These are phyloP conservation scores for Rhizopogon vinicolor DNA, from an alignment of 768 basidiomycete species.

Conservation along the genomic window DNA sequence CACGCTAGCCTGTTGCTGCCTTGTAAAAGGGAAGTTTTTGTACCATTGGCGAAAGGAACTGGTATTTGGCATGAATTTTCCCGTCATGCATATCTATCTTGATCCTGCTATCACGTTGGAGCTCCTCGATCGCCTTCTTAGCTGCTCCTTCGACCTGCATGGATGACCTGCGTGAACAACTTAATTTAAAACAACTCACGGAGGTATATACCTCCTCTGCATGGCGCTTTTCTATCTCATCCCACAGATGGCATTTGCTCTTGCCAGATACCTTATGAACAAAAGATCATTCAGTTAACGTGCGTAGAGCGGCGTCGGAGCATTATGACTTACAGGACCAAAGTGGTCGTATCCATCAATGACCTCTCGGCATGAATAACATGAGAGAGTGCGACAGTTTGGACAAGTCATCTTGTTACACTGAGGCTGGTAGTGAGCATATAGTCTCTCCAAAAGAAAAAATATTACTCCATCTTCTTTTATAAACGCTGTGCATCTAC, in stretches of 20 bases:
- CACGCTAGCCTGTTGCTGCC: no score
- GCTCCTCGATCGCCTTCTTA: slow-evolving; percentile 57
- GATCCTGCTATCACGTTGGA: slow-evolving; percentile 48
- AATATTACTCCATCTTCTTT: slow-evolving; percentile 65
- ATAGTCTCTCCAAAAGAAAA: not conserved
- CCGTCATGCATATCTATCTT: slow-evolving; percentile 43
- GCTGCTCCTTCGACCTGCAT: slow-evolving; percentile 64
- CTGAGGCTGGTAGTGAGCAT: slow-evolving; percentile 28
- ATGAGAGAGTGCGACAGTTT: slow-evolving; percentile 67
- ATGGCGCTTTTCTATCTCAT: slow-evolving; percentile 59
- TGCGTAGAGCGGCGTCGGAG: not conserved
- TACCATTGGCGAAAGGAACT: slow-evolving; percentile 17
- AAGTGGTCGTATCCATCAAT: slow-evolving; percentile 81
- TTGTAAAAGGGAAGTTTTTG: not conserved
- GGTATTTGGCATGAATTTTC: slow-evolving; percentile 34
- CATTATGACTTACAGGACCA: slow-evolving; percentile 34
- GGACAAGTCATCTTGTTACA: slow-evolving; percentile 93
- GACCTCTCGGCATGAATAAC: slow-evolving; percentile 76
- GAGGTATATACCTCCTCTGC: slow-evolving; percentile 48
- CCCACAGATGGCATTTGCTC: slow-evolving; percentile 65
- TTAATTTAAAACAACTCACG: not conserved
- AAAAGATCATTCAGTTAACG: not conserved
- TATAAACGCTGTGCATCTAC: slow-evolving; percentile 56
- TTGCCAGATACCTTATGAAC: slow-evolving; percentile 25
- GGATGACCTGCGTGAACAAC: not conserved